A percentile compares a stretch with the other conserved stretches of the same genome.
phyloP scores from a whole-genome alignment of 148 eudicot species.

The Nepenthes gracilis region DNA sequence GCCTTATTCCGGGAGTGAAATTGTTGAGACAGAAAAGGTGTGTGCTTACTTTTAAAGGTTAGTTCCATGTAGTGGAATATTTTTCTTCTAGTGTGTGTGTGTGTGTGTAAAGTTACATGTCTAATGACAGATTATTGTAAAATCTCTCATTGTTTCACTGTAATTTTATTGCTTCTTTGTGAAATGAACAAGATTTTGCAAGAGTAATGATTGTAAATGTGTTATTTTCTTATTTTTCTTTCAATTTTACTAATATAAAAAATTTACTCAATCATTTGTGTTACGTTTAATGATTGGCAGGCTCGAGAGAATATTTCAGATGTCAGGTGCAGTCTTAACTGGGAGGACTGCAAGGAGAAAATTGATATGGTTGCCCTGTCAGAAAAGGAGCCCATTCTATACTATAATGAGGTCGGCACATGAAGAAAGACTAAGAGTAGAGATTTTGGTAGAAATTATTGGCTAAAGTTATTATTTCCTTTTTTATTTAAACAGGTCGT shows the following conservation, averaged over 20 bases:
- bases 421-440: neutral
- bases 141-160: too few relatives aligned
- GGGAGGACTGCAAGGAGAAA: constrained; percentile 77
- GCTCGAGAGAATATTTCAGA: constrained; percentile 11
- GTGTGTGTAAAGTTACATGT: neutral
- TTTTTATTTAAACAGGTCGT: constrained; percentile 44
- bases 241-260: too few relatives aligned
- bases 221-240: too few relatives aligned
- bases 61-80: neutral
- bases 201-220: too few relatives aligned
- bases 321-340: constrained; percentile 27
- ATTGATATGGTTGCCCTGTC: constrained; percentile 74
- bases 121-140: neutral
- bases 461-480: neutral
- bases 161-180: too few relatives aligned
- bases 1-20: constrained; percentile 84
- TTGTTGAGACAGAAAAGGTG: constrained; percentile 53
- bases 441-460: neutral
- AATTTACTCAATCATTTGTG: too few relatives aligned
- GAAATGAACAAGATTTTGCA: too few relatives aligned
- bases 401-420: constrained; percentile 78
- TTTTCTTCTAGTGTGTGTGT: neutral
- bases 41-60: constrained; percentile 5
- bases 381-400: constrained; percentile 83
- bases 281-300: neutral